Percentiles rank a stretch among this genome's conserved stretches.
Conservation (phyloP, 768 basidiomycete genomes). For the Russula ochroleuca region DNA sequence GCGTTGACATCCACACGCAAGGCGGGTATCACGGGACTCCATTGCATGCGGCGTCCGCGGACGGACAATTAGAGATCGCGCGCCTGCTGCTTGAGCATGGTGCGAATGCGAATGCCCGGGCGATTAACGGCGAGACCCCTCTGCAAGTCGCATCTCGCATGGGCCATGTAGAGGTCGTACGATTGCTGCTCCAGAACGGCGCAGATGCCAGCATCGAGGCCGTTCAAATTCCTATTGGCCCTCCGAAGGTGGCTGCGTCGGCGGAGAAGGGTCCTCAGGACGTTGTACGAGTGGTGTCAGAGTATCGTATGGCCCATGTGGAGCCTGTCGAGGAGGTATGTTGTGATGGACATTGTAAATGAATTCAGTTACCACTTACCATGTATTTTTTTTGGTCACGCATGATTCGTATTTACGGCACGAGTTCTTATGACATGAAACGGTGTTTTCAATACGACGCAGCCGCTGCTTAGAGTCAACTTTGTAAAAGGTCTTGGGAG, state of each 20-base stretch:
- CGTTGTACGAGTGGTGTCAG: neutral
- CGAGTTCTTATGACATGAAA: neutral
- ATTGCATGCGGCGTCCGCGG: conserved; percentile 11
- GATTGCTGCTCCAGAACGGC: conserved; percentile 5
- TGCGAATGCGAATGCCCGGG: conserved; percentile 5
- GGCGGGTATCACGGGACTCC: conserved; percentile 16
- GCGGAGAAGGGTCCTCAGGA: neutral
- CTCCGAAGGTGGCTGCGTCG: neutral
- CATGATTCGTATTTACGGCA: neutral
- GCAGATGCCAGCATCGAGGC: neutral
- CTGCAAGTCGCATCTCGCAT: conserved; percentile 8
- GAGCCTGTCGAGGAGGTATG: neutral
- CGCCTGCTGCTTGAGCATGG: neutral
- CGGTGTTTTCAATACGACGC: neutral
- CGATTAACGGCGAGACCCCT: conserved; percentile 5
- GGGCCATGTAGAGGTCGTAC: conserved; percentile 7
- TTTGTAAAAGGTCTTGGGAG: too few species aligned
- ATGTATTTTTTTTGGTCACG: neutral
- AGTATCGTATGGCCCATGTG: neutral
- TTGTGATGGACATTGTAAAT: neutral
- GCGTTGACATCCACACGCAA: conserved; percentile 4
- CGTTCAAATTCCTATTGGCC: neutral
- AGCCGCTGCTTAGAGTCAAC: too few species aligned
- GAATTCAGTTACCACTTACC: neutral
- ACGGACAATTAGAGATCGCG: neutral